Evolutionary conservation across 345 rosid genomes (phyloP).

Genomic region (Durio zibethinus): DNA sequence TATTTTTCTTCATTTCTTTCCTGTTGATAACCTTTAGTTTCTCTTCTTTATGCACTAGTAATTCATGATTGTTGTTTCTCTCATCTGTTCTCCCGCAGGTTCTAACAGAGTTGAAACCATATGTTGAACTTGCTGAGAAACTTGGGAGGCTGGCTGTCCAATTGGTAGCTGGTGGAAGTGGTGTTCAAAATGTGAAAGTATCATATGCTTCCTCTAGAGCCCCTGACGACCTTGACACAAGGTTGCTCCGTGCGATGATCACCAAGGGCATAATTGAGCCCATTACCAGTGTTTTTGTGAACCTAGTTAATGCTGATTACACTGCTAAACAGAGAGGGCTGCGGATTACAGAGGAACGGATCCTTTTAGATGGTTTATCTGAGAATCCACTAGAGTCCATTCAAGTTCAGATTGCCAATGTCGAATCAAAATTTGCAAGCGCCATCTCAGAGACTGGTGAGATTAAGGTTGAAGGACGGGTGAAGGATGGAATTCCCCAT

Average conservation of each 20-base stretch:
- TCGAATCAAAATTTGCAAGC: conserved; percentile 71
- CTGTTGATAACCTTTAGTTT: background rate
- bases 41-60: background rate
- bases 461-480: conserved; percentile 64
- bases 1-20: background rate
- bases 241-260: conserved; percentile 82
- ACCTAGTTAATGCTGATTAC: conserved; percentile 77
- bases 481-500: conserved; percentile 76
- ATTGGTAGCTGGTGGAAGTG: conserved; percentile 81
- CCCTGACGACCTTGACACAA: conserved; percentile 81
- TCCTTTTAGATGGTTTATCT: conserved; percentile 57
- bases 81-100: conserved; percentile 38
- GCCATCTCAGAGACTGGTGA: conserved; percentile 72
- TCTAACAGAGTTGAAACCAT: conserved; percentile 79
- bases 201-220: conserved; percentile 75
- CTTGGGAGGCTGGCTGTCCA: conserved; percentile 81
- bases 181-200: conserved; percentile 71
- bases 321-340: conserved; percentile 82
- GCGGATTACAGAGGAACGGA: conserved; percentile 64
- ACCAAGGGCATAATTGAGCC: conserved; percentile 78
- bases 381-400: conserved; percentile 68
- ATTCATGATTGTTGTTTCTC: background rate
- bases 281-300: conserved; percentile 63
- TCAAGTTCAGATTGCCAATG: conserved; percentile 73
- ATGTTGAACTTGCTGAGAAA: conserved; percentile 67